Evolutionary conservation across 2,329 filamentous ascomycete species (phyloP).

Genomic region (Alternaria longipes): DNA sequence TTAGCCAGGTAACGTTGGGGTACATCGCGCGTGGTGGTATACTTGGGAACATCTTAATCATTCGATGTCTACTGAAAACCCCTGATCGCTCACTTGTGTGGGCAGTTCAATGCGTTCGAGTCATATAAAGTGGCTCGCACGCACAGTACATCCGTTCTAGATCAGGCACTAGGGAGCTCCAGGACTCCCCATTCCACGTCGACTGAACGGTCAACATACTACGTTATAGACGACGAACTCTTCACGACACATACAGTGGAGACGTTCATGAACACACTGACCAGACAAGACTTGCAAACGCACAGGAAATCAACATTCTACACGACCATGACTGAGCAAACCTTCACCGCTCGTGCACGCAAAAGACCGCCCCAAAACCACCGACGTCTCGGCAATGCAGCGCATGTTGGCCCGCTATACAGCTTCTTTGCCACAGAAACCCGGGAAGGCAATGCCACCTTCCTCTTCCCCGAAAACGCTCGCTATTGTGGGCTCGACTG

Average conservation of each 20-base stretch:
- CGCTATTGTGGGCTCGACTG: constrained; percentile 25
- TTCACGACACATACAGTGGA: background rate
- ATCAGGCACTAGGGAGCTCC: background rate
- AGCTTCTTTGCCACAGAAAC: background rate
- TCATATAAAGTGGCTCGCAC: background rate
- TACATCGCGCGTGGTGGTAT: background rate
- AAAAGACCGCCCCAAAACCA: background rate
- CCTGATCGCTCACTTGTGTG: background rate
- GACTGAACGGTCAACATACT: background rate
- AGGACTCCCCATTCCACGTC: background rate
- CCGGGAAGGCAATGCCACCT: background rate
- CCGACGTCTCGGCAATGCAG: background rate
- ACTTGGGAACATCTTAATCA: background rate
- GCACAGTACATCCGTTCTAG: background rate
- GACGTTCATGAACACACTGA: background rate
- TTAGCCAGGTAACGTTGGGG: background rate
- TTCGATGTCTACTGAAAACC: background rate
- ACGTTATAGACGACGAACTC: background rate
- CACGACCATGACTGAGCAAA: background rate
- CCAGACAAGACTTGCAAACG: background rate
- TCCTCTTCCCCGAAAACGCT: constrained; percentile 1
- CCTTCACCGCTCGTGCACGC: background rate
- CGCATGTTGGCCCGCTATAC: background rate
- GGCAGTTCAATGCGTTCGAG: background rate
- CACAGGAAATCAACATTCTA: background rate